A percentile compares a stretch with the other conserved stretches of the same genome.
Evolutionary conservation across 2,329 filamentous ascomycete genomes (phyloP).

Genomic region (Penicillium sp.): DNA sequence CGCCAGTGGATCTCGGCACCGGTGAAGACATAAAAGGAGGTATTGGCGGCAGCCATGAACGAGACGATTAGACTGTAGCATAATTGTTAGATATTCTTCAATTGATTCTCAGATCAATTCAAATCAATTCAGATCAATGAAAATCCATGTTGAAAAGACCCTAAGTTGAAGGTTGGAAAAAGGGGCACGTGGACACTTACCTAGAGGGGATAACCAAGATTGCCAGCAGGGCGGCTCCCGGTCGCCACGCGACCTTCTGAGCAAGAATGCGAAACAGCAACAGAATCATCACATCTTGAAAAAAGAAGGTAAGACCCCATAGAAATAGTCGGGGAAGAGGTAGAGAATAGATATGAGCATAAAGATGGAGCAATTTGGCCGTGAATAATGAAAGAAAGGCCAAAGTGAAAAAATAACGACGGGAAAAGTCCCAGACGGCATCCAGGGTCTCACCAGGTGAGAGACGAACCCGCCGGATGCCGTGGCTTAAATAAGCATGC

Average conservation of each 20-base stretch:
- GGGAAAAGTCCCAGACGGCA: conserved; percentile 29
- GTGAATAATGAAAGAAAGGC: conserved; percentile 28
- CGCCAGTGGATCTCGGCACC: conserved; percentile 41
- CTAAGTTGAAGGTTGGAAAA: neutral
- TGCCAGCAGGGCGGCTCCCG: conserved; percentile 20
- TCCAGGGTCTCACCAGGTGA: conserved; percentile 21
- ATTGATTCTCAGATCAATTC: too few relatives aligned
- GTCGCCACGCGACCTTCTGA: conserved; percentile 25
- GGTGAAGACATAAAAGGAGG: conserved; percentile 36
- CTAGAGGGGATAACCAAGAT: conserved; percentile 31
- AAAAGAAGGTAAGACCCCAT: conserved; percentile 34
- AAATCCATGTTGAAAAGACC: too few relatives aligned
- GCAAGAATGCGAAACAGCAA: conserved; percentile 26
- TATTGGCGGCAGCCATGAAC: conserved; percentile 36
- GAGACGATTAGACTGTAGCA: conserved; percentile 30
- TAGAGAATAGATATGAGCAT: conserved; percentile 30
- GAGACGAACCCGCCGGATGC: conserved; percentile 11
- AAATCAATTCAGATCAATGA: too few relatives aligned
- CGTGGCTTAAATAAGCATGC: conserved; percentile 13
- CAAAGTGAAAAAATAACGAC: conserved; percentile 34
- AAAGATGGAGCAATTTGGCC: conserved; percentile 31
- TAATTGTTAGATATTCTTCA: neutral
- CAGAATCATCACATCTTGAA: conserved; percentile 31
- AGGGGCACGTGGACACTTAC: conserved; percentile 19
- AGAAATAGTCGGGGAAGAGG: conserved; percentile 23